Percentiles rank a stretch among this genome's conserved stretches.
phyloP scores from a whole-genome alignment of 106 monocot genomes.

The Allium sativum region DNA sequence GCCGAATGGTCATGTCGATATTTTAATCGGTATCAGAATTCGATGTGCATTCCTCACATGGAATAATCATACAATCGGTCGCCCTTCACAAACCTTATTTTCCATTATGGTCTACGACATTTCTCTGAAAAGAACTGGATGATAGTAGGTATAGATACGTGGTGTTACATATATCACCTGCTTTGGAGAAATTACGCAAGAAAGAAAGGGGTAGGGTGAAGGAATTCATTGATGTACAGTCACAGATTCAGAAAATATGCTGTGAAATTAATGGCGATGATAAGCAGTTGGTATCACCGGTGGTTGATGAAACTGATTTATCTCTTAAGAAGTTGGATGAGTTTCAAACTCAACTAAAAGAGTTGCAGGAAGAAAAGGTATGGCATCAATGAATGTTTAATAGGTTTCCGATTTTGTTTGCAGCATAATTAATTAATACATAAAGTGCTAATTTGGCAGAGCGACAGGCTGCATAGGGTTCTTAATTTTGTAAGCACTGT shows the following conservation, averaged over 20 bases:
- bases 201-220: slow-evolving; percentile 63
- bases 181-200: slow-evolving; percentile 55
- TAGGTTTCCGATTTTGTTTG: too few relatives aligned
- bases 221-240: slow-evolving; percentile 67
- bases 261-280: slow-evolving; percentile 56
- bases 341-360: slow-evolving; percentile 66
- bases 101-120: too few relatives aligned
- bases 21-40: too few relatives aligned
- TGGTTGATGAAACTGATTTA: slow-evolving; percentile 75
- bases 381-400: too few relatives aligned
- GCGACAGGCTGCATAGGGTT: slow-evolving; percentile 78
- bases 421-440: too few relatives aligned
- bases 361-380: slow-evolving; percentile 97
- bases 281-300: slow-evolving; percentile 29
- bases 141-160: too few relatives aligned
- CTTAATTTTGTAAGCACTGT: slow-evolving; percentile 68
- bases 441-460: slow-evolving; percentile 29
- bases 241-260: slow-evolving; percentile 69
- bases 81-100: too few relatives aligned
- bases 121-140: too few relatives aligned
- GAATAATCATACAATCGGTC: too few relatives aligned
- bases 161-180: slow-evolving; percentile 73
- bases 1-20: too few relatives aligned
- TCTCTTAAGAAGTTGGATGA: slow-evolving; percentile 74
- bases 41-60: too few relatives aligned